Evolutionary conservation across 768 basidiomycete genomes (phyloP), one percentile per base, ranked within the genome.

Genomic region (Steccherinum ochraceum): DNA sequence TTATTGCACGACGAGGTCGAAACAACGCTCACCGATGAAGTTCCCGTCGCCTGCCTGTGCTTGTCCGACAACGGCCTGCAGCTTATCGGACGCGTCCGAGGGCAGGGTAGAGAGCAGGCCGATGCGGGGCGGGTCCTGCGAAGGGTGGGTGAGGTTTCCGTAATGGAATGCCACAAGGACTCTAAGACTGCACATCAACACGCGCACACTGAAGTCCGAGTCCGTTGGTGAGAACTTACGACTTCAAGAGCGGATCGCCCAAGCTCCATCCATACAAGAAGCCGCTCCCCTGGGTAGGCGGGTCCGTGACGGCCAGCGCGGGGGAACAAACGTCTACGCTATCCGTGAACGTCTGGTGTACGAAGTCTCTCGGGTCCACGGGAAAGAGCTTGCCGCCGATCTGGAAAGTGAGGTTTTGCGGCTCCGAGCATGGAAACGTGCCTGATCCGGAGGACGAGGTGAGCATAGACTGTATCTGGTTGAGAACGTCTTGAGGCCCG

Each of bases 231-330:
- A 24, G 20, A 1, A 67, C 79, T 42, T 53, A 88, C 86, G 84
- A 75, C 61, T 88, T 88, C 52, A 90, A 58, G 57, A 89, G 89
- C 1, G 88, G 87, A 56, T 76, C 78, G 2, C 88, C 88, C 24
- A 90, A 67, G 66, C 80, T 88, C 87, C 88, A 90, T 58, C 80
- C 82, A 57, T 85, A 88, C 44, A 84, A 62, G 56, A 82, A 87
- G 3, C 79, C 78, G 11, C 60, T 65, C 11, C 75, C 67, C 7
- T 7, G 30, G 7, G 30, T 35, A 4, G 86, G 88, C 2, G 83
- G 69, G 58, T 89, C 87, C 23, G 86, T 89, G 5, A 71, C 48
- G 2, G 73, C 80, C 18, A 89, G 56, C 48, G 79, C 85, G 1
- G 82, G 65, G 11, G 54, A 58, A 59, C 88, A 91, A 0, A 62